Percentiles rank a stretch among this genome's conserved stretches.
phyloP scores from a whole-genome alignment of 305 asterid species.

The Fraxinus dipetala region DNA sequence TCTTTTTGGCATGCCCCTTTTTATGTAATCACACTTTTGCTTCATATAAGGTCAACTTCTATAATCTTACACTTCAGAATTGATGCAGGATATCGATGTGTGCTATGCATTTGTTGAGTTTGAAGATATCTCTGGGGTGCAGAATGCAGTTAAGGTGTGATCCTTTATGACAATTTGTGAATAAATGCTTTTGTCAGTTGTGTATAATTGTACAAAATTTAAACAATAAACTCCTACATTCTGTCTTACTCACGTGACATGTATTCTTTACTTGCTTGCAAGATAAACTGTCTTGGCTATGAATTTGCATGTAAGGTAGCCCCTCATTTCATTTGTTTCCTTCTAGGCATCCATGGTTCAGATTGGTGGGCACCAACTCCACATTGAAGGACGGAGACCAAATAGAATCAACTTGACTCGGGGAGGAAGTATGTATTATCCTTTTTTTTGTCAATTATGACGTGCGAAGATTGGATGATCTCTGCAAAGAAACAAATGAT shows the following conservation, averaged over 20 bases:
- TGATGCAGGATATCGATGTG: slow-evolving; percentile 83
- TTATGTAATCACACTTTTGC: neutral
- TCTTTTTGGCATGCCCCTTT: slow-evolving; percentile 17
- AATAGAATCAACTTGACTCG: slow-evolving; percentile 59
- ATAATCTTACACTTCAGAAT: slow-evolving; percentile 5
- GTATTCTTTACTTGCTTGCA: neutral
- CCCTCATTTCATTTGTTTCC: slow-evolving; percentile 16
- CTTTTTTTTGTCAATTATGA: neutral
- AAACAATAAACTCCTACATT: neutral
- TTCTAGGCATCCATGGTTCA: slow-evolving; percentile 77
- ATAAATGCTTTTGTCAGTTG: neutral
- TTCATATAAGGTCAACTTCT: slow-evolving; percentile 11
- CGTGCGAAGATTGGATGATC: neutral
- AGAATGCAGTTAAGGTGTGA: slow-evolving; percentile 86
- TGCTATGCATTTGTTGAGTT: slow-evolving; percentile 97
- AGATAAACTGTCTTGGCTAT: neutral
- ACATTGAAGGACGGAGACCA: slow-evolving; percentile 90
- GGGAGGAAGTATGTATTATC: slow-evolving; percentile 66
- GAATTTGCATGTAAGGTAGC: neutral
- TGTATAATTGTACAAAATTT: neutral
- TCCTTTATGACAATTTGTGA: neutral
- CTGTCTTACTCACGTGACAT: neutral
- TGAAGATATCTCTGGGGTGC: slow-evolving; percentile 86
- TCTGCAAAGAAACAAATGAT: neutral
- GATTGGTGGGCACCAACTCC: slow-evolving; percentile 67